Conservation (phyloP, 345 rosid genomes). For the Atalantia buxifolia region DNA sequence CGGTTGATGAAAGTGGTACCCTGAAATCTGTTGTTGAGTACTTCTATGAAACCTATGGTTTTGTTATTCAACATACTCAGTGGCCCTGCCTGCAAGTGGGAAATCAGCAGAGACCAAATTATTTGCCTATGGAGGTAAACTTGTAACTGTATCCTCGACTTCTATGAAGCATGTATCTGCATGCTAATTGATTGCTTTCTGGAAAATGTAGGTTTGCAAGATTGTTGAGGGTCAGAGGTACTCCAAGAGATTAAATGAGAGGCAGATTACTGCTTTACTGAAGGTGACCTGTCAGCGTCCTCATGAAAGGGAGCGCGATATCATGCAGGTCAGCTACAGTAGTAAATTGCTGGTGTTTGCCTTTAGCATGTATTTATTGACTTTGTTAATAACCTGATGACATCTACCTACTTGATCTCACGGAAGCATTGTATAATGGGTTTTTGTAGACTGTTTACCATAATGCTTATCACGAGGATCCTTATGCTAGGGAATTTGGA, state of each 20-base stretch:
- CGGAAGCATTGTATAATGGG: neutral
- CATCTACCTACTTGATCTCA: neutral
- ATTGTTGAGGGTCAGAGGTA: slow-evolving; percentile 98
- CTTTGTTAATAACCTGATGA: neutral
- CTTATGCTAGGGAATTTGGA: slow-evolving; percentile 93
- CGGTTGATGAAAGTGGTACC: slow-evolving; percentile 86
- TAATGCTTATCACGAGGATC: slow-evolving; percentile 72
- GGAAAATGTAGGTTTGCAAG: slow-evolving; percentile 69
- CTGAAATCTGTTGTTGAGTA: slow-evolving; percentile 87
- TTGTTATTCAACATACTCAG: slow-evolving; percentile 65
- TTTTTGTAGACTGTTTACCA: slow-evolving; percentile 65
- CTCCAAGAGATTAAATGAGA: slow-evolving; percentile 89
- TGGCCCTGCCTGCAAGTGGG: slow-evolving; percentile 97
- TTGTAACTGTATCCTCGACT: neutral
- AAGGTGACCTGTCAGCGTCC: slow-evolving; percentile 97
- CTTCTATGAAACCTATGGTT: slow-evolving; percentile 77
- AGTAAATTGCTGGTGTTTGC: neutral
- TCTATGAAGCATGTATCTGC: neutral
- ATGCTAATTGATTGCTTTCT: slow-evolving; percentile 1
- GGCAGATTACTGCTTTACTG: slow-evolving; percentile 86
- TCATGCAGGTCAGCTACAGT: slow-evolving; percentile 46
- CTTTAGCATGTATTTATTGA: too few species aligned
- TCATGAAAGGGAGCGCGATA: slow-evolving; percentile 73
- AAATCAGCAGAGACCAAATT: slow-evolving; percentile 83
- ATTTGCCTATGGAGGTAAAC: slow-evolving; percentile 90